Evolutionary conservation across 2,329 filamentous ascomycete genomes (phyloP).

Genomic region (Aquanectria penicillioides): DNA sequence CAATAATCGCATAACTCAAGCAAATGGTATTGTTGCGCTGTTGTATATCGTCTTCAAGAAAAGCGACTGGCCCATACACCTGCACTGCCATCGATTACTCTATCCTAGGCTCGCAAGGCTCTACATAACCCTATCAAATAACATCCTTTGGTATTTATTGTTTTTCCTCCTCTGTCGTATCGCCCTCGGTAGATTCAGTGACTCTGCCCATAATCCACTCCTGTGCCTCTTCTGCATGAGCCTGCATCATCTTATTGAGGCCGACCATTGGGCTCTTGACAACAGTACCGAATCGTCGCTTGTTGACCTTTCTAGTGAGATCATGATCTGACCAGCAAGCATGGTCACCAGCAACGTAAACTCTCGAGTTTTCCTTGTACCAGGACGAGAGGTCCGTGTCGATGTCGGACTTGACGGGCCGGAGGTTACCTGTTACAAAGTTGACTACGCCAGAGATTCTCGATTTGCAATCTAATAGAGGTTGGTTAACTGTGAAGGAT

Average conservation of each 20-base stretch:
- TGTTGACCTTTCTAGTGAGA: slow-evolving; percentile 66
- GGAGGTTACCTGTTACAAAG: slow-evolving; percentile 81
- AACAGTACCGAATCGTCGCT: slow-evolving; percentile 69
- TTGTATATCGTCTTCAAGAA: background rate
- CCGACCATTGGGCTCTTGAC: slow-evolving; percentile 59
- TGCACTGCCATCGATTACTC: background rate
- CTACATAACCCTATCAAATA: background rate
- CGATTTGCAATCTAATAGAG: slow-evolving; percentile 66
- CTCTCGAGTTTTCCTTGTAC: slow-evolving; percentile 84
- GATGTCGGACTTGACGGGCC: slow-evolving; percentile 81
- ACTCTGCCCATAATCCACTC: slow-evolving; percentile 60
- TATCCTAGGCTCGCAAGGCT: background rate
- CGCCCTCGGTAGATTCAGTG: slow-evolving; percentile 47
- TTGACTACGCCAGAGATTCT: slow-evolving; percentile 79
- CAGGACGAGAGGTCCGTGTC: slow-evolving; percentile 78
- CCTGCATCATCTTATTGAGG: slow-evolving; percentile 66
- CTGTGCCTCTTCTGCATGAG: slow-evolving; percentile 61
- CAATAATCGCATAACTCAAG: too few relatives aligned
- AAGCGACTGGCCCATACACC: background rate
- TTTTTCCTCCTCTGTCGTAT: slow-evolving; percentile 62
- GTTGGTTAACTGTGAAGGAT: slow-evolving; percentile 20
- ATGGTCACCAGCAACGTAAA: slow-evolving; percentile 82
- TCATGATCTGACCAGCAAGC: slow-evolving; percentile 77
- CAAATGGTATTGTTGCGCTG: background rate
- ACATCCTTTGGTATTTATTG: slow-evolving; percentile 28